Evolutionary conservation across 148 eudicot species (phyloP), one percentile per base, ranked within the genome.

Genomic region (Rhododendron molle): DNA sequence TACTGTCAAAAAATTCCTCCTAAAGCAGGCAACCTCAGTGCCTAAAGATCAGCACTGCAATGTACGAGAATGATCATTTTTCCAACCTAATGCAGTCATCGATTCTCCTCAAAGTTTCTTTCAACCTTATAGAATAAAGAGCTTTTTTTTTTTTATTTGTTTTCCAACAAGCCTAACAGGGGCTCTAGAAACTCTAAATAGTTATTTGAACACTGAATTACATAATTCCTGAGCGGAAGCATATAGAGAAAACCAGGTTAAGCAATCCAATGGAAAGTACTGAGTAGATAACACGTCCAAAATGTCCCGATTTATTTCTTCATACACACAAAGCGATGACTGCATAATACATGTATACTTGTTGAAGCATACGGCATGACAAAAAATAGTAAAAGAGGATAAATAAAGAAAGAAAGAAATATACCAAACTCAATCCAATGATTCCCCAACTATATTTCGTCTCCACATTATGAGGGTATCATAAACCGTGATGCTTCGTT

Each of bases 311-410:
- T 46, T n/a, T 67, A 46, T 46, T 30, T 65, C 84, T 58, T 23
- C n/a, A 82, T 21, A 58, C 44, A 81, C 83, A 23, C 83, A 18
- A 11, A 81, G 18, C 16, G 44, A 71, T 28, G 54, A 44, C 46
- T 83, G 71, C 44, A 71, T 23, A 47, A 11, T n/a, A 71, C 46
- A 73, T 47, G 32, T 72, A 49, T 50, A 43, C 21, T 49, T 6
- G 2, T 21, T 69, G 28, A 28, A 40, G 69, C 60, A 49, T 85
- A 83, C 77, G 76, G 86, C 85, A 10, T 44, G 73, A 83, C 77
- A 80, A 50, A 49, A 80, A 50, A 77, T 72, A 80, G 79, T 81
- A 23, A n/a, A 60, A 73, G 84, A 81, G 65, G 74, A 85, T 49
- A 52, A 74, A 84, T 34, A 50, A 50, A 74, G 7, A 8, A 81